Evolutionary conservation across 352 stramenopile genomes (phyloP), one percentile per base, ranked within the genome.

Genomic region (Thraustochytrium striatum): DNA sequence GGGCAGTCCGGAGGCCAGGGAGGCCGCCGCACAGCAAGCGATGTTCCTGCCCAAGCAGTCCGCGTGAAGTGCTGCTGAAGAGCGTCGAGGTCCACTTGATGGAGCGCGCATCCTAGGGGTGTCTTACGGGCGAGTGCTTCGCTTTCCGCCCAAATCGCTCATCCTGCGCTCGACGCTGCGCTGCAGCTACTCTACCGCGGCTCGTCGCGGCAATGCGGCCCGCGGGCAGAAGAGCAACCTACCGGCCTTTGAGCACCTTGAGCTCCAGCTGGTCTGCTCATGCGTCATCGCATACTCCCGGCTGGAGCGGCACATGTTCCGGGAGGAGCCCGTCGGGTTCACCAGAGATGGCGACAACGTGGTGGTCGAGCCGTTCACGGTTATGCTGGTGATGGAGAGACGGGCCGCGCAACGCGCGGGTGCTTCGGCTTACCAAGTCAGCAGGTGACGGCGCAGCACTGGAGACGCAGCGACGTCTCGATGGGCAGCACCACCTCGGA

Each of bases 261-360:
- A 62, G 39, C 3, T 79, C 25, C 16, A 50, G 21, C 1, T 36
- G 3, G 50, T 36, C n/a, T 61, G 38, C 21, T 30, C 72, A n/a
- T 13, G n/a, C 5, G 16, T 62, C 38, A 73, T 79, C 3, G 69
- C 50, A 0, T 52, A 13, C 1, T 72, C 69, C 52, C 44, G 50
- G 30, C 35, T 79, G 0, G 69, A 69, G 19, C 69, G 69, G 5
- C 8, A 79, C 28, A 13, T 21, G 32, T 79, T 61, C 28, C 50
- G 35, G 30, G 21, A 70, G 30, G 0, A 72, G 3, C 69, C 69
- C 8, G 50, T 52, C 9, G 69, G 72, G 3, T n/a, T 79, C 21
- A 72, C 69, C 8, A 32, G n/a, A n/a, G n/a, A n/a, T n/a, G n/a
- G 50, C 25, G 69, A 79, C 55, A 79, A 79, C 33, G 50, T 79